These are phyloP conservation scores for Ceriops decandra DNA, from an alignment of 345 rosid species.

Conservation along the genomic window DNA sequence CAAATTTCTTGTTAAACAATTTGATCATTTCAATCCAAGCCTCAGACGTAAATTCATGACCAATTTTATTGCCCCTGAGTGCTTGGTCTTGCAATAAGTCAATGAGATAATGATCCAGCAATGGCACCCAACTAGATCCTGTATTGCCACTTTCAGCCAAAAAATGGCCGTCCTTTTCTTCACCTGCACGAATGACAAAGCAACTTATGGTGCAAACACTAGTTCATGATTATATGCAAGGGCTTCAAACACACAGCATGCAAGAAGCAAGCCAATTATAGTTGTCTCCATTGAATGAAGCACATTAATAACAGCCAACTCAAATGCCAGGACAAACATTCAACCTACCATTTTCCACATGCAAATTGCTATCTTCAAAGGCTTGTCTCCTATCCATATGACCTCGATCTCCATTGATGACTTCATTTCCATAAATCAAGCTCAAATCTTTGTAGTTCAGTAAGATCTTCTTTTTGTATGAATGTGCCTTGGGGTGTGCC, in stretches of 20 bases:
- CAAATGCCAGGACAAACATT: neutral
- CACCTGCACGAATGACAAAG: conserved; percentile 26
- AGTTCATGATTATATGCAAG: neutral
- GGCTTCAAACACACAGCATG: neutral
- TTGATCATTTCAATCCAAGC: conserved; percentile 35
- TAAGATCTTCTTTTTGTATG: conserved; percentile 33
- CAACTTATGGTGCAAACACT: neutral
- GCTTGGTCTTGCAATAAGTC: conserved; percentile 43
- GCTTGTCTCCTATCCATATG: conserved; percentile 12
- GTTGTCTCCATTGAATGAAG: neutral
- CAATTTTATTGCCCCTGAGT: conserved; percentile 42
- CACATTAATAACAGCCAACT: neutral
- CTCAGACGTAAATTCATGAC: conserved; percentile 25
- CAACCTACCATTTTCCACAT: conserved; percentile 24
- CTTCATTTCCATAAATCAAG: conserved; percentile 34
- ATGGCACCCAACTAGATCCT: conserved; percentile 24
- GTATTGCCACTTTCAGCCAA: conserved; percentile 14
- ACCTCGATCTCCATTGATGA: conserved; percentile 22
- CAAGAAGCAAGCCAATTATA: neutral
- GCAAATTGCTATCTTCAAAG: conserved; percentile 16
- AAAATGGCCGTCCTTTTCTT: conserved; percentile 17
- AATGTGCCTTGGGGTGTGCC: conserved; percentile 37
- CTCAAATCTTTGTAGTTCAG: conserved; percentile 41
- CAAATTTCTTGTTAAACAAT: conserved; percentile 25
- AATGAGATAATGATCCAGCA: conserved; percentile 35